Percentiles rank a stretch among this genome's conserved stretches.
Conservation (phyloP, 169 alveolate species). For the Cryptosporidium felis region DNA sequence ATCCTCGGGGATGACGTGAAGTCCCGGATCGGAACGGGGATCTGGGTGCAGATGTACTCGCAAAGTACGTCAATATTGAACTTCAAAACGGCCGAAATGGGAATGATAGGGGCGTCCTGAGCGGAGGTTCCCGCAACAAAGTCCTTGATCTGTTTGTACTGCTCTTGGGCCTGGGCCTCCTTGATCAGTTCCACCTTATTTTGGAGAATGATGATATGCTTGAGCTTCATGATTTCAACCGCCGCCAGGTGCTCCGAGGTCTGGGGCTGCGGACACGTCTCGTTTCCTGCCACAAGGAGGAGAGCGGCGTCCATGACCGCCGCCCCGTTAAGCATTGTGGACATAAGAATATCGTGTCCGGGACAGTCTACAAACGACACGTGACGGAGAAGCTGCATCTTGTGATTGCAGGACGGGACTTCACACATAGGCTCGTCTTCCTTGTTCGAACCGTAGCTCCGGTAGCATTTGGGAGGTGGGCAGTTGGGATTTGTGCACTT, state of each 20-base stretch:
- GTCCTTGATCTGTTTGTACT: constrained; percentile 92
- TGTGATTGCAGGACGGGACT: constrained; percentile 84
- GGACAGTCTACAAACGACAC: constrained; percentile 99
- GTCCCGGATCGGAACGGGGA: constrained; percentile 97
- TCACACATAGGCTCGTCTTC: constrained; percentile 93
- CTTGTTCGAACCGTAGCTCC: constrained; percentile 89
- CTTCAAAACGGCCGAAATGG: constrained; percentile 94
- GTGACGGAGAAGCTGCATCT: constrained; percentile 90
- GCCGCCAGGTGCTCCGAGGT: constrained; percentile 99
- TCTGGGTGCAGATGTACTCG: constrained; percentile 92
- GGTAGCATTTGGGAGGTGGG: constrained; percentile 94
- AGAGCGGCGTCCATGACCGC: constrained; percentile 99
- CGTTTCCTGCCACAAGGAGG: constrained; percentile 95
- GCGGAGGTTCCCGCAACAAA: constrained; percentile 96
- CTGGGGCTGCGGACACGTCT: constrained; percentile 97
- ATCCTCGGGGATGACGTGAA: constrained; percentile 96
- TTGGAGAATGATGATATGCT: constrained; percentile 96
- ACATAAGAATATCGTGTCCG: constrained; percentile 99
- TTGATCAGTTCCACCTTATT: constrained; percentile 98
- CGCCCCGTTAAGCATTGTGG: constrained; percentile 99
- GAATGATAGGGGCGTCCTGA: constrained; percentile 97
- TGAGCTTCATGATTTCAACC: constrained; percentile 97
- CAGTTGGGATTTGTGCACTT: constrained; percentile 96
- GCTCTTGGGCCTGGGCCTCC: constrained; percentile 93
- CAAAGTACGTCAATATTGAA: constrained; percentile 96